phyloP scores from a whole-genome alignment of 23 red algal genomes.

The Agarophyton chilense region DNA sequence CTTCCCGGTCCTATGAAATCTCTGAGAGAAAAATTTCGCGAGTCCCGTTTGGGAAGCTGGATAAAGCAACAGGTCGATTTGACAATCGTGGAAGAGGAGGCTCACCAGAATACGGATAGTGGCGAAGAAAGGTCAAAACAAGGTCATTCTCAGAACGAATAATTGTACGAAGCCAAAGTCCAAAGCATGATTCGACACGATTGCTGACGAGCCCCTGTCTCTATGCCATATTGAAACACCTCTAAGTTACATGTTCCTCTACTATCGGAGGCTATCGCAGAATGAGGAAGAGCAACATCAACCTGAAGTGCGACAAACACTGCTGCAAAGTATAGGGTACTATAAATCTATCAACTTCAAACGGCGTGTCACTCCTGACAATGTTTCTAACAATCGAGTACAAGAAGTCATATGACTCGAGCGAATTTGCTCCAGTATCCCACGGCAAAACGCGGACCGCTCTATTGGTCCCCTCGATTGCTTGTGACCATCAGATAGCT shows the following conservation, averaged over 20 bases:
- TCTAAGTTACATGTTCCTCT: background rate
- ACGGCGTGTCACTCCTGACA: conserved; percentile 25
- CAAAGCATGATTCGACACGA: background rate
- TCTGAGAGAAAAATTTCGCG: conserved; percentile 36
- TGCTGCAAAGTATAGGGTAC: background rate
- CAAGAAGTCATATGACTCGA: conserved; percentile 42
- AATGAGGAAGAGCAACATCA: background rate
- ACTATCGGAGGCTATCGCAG: background rate
- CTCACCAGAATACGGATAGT: background rate
- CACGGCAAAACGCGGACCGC: conserved; percentile 25
- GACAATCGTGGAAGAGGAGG: conserved; percentile 1
- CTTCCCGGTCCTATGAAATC: conserved; percentile 58
- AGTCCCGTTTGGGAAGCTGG: conserved; percentile 41
- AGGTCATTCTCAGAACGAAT: background rate
- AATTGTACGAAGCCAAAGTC: background rate
- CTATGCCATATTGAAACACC: background rate
- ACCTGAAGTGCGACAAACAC: background rate
- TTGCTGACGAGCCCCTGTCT: background rate
- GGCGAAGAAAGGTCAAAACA: background rate
- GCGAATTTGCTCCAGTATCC: conserved; percentile 41
- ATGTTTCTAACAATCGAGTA: conserved; percentile 34
- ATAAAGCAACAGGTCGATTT: conserved; percentile 51
- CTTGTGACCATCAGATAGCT: conserved; percentile 17
- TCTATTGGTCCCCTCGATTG: conserved; percentile 7
- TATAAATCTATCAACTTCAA: conserved; percentile 58